These are phyloP conservation scores for Chlorokybus atmophyticus DNA, from an alignment of 139 green algal genomes.

Conservation along the genomic window DNA sequence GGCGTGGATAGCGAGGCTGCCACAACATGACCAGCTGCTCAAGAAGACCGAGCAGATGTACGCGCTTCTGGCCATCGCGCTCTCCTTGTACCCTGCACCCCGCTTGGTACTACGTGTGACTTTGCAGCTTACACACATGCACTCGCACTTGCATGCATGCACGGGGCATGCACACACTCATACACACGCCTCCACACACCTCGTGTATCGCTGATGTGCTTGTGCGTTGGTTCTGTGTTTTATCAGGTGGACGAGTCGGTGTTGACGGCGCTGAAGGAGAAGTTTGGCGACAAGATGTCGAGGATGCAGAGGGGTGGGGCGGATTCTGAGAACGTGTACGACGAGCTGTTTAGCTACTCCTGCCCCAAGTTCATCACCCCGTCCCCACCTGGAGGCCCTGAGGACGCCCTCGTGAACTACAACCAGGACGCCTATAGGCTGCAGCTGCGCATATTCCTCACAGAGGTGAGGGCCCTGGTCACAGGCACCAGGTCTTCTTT, in stretches of 20 bases:
- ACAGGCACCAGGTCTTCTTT: too few species aligned
- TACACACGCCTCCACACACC: too few species aligned
- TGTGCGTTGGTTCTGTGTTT: too few species aligned
- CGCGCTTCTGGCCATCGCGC: constrained; percentile 67
- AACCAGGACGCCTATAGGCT: constrained; percentile 72
- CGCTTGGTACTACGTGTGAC: too few species aligned
- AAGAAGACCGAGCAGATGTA: constrained; percentile 98
- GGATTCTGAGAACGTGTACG: constrained; percentile 42
- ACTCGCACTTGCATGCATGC: too few species aligned
- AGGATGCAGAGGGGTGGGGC: constrained; percentile 39
- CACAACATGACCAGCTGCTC: constrained; percentile 54
- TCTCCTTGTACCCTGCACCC: constrained; percentile 61
- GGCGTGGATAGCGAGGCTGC: constrained; percentile 6
- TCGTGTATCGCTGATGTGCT: too few species aligned
- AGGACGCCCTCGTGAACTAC: constrained; percentile 47
- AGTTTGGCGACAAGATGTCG: constrained; percentile 63
- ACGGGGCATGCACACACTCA: too few species aligned
- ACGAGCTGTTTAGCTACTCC: constrained; percentile 86
- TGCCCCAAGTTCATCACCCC: constrained; percentile 94
- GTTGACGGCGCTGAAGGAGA: constrained; percentile 34
- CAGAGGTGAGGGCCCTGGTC: too few species aligned
- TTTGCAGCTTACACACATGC: too few species aligned
- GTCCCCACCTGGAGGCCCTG: constrained; percentile 44
- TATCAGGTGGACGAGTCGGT: constrained; percentile 47
- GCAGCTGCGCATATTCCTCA: constrained; percentile 79